phyloP scores from a whole-genome alignment of 371 early-diverging fungal genomes.

The Syncephalastrum contaminatum region DNA sequence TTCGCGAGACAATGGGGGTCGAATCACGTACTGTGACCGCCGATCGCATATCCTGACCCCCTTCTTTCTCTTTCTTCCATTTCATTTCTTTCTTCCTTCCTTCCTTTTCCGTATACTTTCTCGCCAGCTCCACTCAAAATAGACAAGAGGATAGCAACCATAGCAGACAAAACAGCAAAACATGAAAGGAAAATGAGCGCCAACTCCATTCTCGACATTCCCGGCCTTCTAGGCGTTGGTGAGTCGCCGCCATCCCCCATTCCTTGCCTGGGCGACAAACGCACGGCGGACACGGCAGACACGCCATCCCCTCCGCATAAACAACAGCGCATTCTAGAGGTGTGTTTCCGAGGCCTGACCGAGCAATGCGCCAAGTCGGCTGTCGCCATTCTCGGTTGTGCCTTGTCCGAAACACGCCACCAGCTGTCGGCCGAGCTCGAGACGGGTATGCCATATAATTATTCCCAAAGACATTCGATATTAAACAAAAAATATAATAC shows the following conservation, averaged over 20 bases:
- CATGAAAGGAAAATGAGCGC: conserved; percentile 15
- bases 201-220: conserved; percentile 1
- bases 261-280: background rate
- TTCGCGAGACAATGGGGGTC: too few relatives aligned
- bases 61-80: too few relatives aligned
- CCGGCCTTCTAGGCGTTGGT: conserved; percentile 3
- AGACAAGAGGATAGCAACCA: conserved; percentile 4
- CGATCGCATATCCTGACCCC: too few relatives aligned
- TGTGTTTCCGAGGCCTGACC: background rate
- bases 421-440: too few relatives aligned
- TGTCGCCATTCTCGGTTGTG: conserved; percentile 1
- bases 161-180: conserved; percentile 1
- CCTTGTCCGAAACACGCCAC: conserved; percentile 4
- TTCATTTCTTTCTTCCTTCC: too few relatives aligned
- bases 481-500: background rate
- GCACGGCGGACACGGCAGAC: too few relatives aligned
- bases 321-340: background rate
- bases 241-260: conserved; percentile 9
- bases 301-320: background rate
- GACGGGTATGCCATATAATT: too few relatives aligned
- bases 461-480: too few relatives aligned
- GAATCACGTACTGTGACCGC: too few relatives aligned
- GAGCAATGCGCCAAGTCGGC: conserved; percentile 3
- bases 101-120: too few relatives aligned
- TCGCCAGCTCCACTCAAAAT: too few relatives aligned